Evolutionary conservation across 805 yeast genomes (phyloP).

Genomic region (Yarrowia bubula): DNA sequence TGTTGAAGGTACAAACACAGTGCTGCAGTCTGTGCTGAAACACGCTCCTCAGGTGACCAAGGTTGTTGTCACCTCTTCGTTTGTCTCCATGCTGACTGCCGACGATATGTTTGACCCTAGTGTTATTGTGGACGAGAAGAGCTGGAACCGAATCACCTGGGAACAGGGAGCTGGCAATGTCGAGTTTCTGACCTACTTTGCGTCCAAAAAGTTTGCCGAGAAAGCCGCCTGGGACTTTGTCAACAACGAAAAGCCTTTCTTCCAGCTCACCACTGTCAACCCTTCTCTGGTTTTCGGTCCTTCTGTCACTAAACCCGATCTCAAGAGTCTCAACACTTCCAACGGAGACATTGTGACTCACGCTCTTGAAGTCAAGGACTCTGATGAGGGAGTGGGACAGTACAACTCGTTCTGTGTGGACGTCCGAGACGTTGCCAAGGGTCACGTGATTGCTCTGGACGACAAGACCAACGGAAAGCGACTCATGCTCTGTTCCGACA

Average conservation of each 20-base stretch:
- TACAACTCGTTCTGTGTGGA: slow-evolving; percentile 43
- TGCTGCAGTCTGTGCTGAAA: slow-evolving; percentile 42
- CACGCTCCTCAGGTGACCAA: slow-evolving; percentile 39
- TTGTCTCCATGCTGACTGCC: slow-evolving; percentile 47
- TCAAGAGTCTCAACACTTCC: slow-evolving; percentile 40
- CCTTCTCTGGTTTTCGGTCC: slow-evolving; percentile 42
- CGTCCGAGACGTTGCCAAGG: slow-evolving; percentile 61
- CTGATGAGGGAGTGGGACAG: not conserved
- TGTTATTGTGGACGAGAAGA: slow-evolving; percentile 37
- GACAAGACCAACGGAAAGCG: slow-evolving; percentile 34
- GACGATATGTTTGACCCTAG: slow-evolving; percentile 32
- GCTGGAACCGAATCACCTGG: slow-evolving; percentile 43
- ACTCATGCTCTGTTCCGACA: slow-evolving; percentile 33
- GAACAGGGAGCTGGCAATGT: slow-evolving; percentile 33
- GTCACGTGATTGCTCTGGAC: slow-evolving; percentile 52
- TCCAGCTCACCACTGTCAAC: slow-evolving; percentile 35
- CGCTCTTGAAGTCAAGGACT: not conserved
- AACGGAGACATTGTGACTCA: slow-evolving; percentile 26
- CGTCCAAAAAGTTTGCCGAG: slow-evolving; percentile 57
- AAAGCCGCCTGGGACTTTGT: slow-evolving; percentile 54
- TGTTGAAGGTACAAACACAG: slow-evolving; percentile 47
- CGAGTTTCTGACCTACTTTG: slow-evolving; percentile 34
- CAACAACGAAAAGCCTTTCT: slow-evolving; percentile 35
- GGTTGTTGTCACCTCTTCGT: slow-evolving; percentile 52
- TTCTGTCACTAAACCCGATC: slow-evolving; percentile 35